phyloP scores from a whole-genome alignment of 768 basidiomycete genomes.

The Phanerochaete carnosa region DNA sequence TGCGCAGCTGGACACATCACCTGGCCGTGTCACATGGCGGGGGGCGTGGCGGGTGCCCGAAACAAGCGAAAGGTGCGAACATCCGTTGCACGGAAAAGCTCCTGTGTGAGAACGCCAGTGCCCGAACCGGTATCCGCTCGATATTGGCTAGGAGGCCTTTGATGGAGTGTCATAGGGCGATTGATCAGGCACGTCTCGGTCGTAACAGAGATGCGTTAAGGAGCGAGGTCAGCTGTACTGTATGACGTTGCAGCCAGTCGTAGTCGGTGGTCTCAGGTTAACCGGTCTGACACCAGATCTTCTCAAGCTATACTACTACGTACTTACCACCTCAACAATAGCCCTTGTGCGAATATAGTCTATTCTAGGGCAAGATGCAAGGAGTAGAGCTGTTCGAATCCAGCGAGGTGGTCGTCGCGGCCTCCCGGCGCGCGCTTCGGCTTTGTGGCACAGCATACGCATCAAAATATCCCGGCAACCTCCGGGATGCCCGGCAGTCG shows the following conservation, averaged over 20 bases:
- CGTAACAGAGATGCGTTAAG: not conserved
- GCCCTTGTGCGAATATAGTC: not conserved
- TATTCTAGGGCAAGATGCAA: not conserved
- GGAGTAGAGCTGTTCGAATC: not conserved
- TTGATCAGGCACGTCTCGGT: not conserved
- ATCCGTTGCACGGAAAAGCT: not conserved
- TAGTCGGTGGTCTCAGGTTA: too few species aligned
- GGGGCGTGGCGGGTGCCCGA: not conserved
- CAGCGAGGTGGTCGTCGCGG: not conserved
- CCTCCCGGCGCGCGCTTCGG: not conserved
- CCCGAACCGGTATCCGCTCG: not conserved
- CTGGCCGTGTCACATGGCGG: slow-evolving; percentile 9
- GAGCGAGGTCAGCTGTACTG: not conserved
- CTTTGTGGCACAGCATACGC: not conserved
- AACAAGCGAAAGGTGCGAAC: not conserved
- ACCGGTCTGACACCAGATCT: too few species aligned
- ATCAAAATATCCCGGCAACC: not conserved
- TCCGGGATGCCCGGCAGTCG: too few species aligned
- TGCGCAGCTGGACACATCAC: slow-evolving; percentile 3
- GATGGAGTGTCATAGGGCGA: not conserved
- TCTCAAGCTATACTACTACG: too few species aligned
- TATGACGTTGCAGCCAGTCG: too few species aligned
- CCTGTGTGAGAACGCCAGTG: slow-evolving; percentile 4
- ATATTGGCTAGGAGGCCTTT: not conserved
- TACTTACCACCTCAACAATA: too few species aligned